A percentile compares a stretch with the other conserved stretches of the same genome.
Conservation (phyloP, 169 alveolate species). For the Neospora caninum region DNA sequence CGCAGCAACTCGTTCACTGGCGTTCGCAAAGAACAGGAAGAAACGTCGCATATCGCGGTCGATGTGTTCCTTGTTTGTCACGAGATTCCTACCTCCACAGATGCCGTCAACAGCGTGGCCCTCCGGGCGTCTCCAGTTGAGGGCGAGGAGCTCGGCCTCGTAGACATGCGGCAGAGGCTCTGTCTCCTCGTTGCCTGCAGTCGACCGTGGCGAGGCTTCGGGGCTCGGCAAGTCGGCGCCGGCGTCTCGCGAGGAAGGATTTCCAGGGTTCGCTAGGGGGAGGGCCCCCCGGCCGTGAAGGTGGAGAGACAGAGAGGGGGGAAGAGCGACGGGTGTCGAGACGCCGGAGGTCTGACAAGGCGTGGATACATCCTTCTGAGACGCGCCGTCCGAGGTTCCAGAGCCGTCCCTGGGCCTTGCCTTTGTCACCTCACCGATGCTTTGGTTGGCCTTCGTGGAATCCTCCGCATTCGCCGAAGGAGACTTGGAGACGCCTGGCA, state of each 20-base stretch:
- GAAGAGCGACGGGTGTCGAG: conserved; percentile 1
- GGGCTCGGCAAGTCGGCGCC: background rate
- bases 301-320: background rate
- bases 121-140: conserved; percentile 38
- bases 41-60: no score
- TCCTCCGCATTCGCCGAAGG: background rate
- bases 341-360: background rate
- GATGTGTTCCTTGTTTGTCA: no score
- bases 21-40: no score
- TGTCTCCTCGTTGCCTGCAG: background rate
- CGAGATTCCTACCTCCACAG: conserved; percentile 21
- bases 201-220: background rate
- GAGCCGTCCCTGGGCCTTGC: no score
- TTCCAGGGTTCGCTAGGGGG: conserved; percentile 9
- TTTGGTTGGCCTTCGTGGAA: background rate
- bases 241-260: background rate
- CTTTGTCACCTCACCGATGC: background rate
- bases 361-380: no score
- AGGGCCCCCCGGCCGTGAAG: background rate
- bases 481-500: background rate
- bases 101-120: background rate
- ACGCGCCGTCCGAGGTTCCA: no score
- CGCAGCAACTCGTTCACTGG: no score
- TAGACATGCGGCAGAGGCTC: conserved; percentile 68
- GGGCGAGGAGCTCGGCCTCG: conserved; percentile 55